Base-by-base conservation (phyloP, 306 rosid genomes). In the Malus sylvestris region DNA sequence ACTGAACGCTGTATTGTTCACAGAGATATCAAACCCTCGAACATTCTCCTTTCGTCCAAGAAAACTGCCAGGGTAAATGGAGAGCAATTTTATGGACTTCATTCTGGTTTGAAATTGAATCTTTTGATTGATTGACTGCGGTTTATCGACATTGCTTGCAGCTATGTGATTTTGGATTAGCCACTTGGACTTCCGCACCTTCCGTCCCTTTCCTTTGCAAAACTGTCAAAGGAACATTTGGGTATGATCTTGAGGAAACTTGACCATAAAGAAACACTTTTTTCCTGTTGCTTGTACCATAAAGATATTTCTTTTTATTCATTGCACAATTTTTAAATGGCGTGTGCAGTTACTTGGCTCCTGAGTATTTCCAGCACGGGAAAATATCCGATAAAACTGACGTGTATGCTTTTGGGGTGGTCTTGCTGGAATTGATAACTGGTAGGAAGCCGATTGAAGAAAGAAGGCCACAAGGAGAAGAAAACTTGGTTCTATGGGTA, bases 161-260 rank as follows among this genome's bases (percentile, higher is more conserved):
- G 98, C 80, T 93, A 38, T 90, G 98, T 75, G 98, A 95, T 87
- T 95, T 95, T 66, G 97, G 98, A 77, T 81, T 95, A 87, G 98
- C 98, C 35, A 90, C 98, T 20, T 95, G 98, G 98, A 92, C 98
- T 83, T 82, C 97, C 78, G 97, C 98, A 40, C 98, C 98, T 63
- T 95, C 97, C 6, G 82, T 89, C 60, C 98, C 98, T 79, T 92
- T 93, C 88, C 98, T 93, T 42, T 93, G 98, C 89, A 91, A 90
- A 87, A 93, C 98, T 42, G 97, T 93, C 76, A 92, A 95, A 82
- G 98, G 98, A 86, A 95, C 98, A 85, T 95, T 95, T 78, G 98
- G 98, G 98, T 95, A 90, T 42, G 80, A 71, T 62, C 71, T 76
- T 67, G 22, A 19, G 13, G 27, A 27, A 75, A 51, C 65, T 75